phyloP scores from a whole-genome alignment of 2,329 filamentous ascomycete species.

The Biscogniauxia marginata region DNA sequence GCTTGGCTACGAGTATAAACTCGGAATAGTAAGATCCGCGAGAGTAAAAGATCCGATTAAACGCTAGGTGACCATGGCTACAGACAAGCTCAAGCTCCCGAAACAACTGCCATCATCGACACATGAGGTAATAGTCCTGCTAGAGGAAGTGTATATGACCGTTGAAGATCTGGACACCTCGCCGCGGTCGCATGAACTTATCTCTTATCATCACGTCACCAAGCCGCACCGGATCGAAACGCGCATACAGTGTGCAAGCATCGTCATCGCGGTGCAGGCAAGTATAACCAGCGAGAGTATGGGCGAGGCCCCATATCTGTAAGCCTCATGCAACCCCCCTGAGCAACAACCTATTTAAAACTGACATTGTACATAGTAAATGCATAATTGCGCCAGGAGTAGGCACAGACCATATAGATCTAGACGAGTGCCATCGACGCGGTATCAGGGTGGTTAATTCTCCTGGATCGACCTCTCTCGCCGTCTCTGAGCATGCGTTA shows the following conservation, averaged over 20 bases:
- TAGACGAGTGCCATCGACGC: slow-evolving; percentile 19
- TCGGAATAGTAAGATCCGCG: no score
- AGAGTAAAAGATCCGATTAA: no score
- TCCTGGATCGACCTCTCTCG: slow-evolving; percentile 16
- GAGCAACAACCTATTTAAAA: not conserved
- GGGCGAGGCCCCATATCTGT: slow-evolving; percentile 24
- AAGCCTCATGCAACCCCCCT: not conserved
- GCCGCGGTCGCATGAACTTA: slow-evolving; percentile 18
- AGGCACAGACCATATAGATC: slow-evolving; percentile 22
- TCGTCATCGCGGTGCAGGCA: slow-evolving; percentile 17
- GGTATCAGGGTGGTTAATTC: slow-evolving; percentile 20
- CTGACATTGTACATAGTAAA: slow-evolving; percentile 12
- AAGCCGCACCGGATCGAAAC: slow-evolving; percentile 12
- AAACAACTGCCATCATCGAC: slow-evolving; percentile 13
- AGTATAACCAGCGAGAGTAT: slow-evolving; percentile 17
- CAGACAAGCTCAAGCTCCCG: slow-evolving; percentile 6
- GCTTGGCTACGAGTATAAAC: no score
- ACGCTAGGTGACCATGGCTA: slow-evolving; percentile 5
- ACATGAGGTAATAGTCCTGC: slow-evolving; percentile 21
- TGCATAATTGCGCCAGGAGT: slow-evolving; percentile 20
- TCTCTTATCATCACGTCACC: slow-evolving; percentile 14
- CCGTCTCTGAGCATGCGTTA: slow-evolving; percentile 21
- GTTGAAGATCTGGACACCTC: slow-evolving; percentile 15
- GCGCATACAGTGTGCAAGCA: slow-evolving; percentile 23
- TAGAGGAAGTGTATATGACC: slow-evolving; percentile 18